A percentile compares a stretch with the other conserved stretches of the same genome.
Conservation (phyloP, 768 basidiomycete species). For the Pleurotus cornucopiae region DNA sequence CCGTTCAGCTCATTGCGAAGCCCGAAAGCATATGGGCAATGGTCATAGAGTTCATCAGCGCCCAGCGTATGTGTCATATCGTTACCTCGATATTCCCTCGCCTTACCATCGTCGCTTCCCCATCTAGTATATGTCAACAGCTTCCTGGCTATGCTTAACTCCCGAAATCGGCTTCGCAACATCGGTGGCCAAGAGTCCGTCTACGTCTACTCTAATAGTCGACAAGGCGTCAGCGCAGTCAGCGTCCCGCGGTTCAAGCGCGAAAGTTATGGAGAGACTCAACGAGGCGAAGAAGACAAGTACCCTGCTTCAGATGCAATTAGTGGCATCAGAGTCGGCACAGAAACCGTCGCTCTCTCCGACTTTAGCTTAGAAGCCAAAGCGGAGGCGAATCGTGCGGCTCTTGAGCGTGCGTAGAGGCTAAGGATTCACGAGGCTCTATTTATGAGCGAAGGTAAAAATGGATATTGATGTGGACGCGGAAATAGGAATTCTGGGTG, state of each 20-base stretch:
- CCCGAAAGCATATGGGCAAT: slow-evolving; percentile 6
- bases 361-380: background rate
- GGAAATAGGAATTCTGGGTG: too few relatives aligned
- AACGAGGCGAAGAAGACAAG: background rate
- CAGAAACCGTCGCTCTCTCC: background rate
- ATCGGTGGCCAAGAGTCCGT: background rate
- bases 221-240: background rate
- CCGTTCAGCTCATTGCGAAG: background rate
- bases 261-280: background rate
- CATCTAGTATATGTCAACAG: background rate
- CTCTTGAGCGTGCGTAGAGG: background rate
- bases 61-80: background rate
- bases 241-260: background rate
- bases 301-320: background rate
- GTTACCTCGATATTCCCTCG: background rate
- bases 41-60: slow-evolving; percentile 7
- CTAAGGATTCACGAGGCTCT: too few relatives aligned
- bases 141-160: slow-evolving; percentile 5
- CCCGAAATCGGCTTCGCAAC: slow-evolving; percentile 2
- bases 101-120: background rate
- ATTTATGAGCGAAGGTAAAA: too few relatives aligned
- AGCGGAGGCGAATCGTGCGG: background rate
- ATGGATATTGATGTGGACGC: too few relatives aligned
- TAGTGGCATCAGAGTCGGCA: background rate
- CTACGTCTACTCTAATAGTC: background rate